Evolutionary conservation across 148 eudicot genomes (phyloP).

Genomic region (Gaultheria prostrata): DNA sequence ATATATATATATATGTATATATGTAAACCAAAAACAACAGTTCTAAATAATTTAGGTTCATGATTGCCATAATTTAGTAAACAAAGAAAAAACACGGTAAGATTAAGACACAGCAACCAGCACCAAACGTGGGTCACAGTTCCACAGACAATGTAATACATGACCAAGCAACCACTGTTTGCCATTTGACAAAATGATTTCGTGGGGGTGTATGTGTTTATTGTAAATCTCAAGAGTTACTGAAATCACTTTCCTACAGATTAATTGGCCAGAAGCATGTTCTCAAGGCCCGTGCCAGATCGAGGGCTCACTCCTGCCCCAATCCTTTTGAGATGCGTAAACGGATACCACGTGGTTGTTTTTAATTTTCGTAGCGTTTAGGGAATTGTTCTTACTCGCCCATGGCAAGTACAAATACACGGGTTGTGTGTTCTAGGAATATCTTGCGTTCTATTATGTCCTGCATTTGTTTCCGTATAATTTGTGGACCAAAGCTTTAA

Average conservation of each 20-base stretch:
- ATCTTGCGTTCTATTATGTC: not conserved
- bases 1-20: not conserved
- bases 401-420: not conserved
- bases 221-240: not conserved
- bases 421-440: not conserved
- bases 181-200: not conserved
- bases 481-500: not conserved
- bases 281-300: not conserved
- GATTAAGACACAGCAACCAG: conserved; percentile 11
- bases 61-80: conserved; percentile 6
- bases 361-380: not conserved
- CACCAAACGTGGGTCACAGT: conserved; percentile 19
- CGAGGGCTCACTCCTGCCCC: no score
- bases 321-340: not conserved
- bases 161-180: not conserved
- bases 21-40: not conserved
- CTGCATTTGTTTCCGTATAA: not conserved
- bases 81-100: not conserved
- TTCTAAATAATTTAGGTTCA: not conserved
- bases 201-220: not conserved
- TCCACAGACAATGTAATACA: no score
- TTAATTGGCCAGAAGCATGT: not conserved
- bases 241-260: not conserved
- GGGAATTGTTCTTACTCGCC: not conserved
- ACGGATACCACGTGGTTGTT: not conserved